Evolutionary conservation across 129 eudicot species (phyloP).

Genomic region (Saposhnikovia divaricata): DNA sequence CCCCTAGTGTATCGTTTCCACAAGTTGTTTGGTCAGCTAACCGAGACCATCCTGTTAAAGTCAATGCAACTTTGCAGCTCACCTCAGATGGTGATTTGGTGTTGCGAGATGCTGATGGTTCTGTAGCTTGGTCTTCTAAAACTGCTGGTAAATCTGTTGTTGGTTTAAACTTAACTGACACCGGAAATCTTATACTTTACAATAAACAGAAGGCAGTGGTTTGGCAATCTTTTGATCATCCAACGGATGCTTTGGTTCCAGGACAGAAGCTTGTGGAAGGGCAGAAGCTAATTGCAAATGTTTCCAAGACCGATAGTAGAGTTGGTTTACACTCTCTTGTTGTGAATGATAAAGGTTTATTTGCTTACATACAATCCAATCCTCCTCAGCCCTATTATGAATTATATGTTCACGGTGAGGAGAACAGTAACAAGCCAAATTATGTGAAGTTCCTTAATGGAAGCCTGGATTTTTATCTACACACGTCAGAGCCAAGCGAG

Average conservation of each 20-base stretch:
- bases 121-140: too few relatives aligned
- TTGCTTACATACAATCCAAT: constrained; percentile 15
- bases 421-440: constrained; percentile 17
- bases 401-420: constrained; percentile 9
- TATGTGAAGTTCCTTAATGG: constrained; percentile 31
- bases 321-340: constrained; percentile 7
- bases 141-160: constrained; percentile 5
- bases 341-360: constrained; percentile 9
- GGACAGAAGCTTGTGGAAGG: constrained; percentile 13
- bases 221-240: constrained; percentile 23
- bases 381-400: constrained; percentile 24
- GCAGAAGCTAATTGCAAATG: constrained; percentile 13
- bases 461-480: constrained; percentile 16
- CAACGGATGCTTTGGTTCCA: constrained; percentile 12
- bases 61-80: too few relatives aligned
- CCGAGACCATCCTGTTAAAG: constrained; percentile 13
- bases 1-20: constrained; percentile 27
- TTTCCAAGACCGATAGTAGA: background rate
- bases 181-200: constrained; percentile 16
- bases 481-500: constrained; percentile 28
- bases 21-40: constrained; percentile 31
- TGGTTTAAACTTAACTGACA: constrained; percentile 22
- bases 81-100: too few relatives aligned
- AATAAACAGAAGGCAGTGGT: constrained; percentile 8
- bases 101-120: too few relatives aligned